phyloP scores from a whole-genome alignment of 805 yeast species.

The Starmera caribaea region DNA sequence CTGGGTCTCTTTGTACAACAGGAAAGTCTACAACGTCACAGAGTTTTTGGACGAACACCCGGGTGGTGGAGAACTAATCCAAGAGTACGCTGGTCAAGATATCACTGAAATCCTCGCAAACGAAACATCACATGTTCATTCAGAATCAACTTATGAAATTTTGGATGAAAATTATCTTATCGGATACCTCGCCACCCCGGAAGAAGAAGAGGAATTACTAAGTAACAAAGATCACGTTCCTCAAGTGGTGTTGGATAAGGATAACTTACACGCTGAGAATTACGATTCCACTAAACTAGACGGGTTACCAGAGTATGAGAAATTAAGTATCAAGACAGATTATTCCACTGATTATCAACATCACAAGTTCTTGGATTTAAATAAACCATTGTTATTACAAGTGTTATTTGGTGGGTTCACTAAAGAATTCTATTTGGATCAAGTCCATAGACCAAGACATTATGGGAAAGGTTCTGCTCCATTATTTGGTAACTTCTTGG shows the following conservation, averaged over 20 bases:
- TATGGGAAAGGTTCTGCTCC: conserved; percentile 97
- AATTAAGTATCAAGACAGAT: conserved; percentile 73
- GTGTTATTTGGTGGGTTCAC: conserved; percentile 66
- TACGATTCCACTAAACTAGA: conserved; percentile 48
- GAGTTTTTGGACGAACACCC: conserved; percentile 45
- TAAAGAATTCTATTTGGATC: conserved; percentile 88
- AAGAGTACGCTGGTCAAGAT: conserved; percentile 75
- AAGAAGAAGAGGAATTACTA: conserved; percentile 65
- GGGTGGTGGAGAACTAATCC: conserved; percentile 77
- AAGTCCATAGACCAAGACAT: conserved; percentile 96
- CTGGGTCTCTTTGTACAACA: conserved; percentile 72
- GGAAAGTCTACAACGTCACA: conserved; percentile 82
- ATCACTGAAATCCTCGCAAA: conserved; percentile 80
- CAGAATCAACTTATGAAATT: conserved; percentile 80
- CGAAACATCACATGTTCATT: conserved; percentile 61
- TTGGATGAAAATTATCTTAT: conserved; percentile 71
- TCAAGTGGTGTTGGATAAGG: conserved; percentile 47
- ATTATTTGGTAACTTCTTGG: conserved; percentile 87
- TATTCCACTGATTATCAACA: conserved; percentile 55
- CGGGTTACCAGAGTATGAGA: conserved; percentile 63
- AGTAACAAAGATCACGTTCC: conserved; percentile 43
- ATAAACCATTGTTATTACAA: conserved; percentile 73
- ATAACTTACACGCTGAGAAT: conserved; percentile 22
- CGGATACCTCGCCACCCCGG: conserved; percentile 74
- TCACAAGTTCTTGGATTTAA: conserved; percentile 82